Base-by-base conservation (phyloP, 495 filamentous ascomycete species). In the Penicillium desertorum region DNA sequence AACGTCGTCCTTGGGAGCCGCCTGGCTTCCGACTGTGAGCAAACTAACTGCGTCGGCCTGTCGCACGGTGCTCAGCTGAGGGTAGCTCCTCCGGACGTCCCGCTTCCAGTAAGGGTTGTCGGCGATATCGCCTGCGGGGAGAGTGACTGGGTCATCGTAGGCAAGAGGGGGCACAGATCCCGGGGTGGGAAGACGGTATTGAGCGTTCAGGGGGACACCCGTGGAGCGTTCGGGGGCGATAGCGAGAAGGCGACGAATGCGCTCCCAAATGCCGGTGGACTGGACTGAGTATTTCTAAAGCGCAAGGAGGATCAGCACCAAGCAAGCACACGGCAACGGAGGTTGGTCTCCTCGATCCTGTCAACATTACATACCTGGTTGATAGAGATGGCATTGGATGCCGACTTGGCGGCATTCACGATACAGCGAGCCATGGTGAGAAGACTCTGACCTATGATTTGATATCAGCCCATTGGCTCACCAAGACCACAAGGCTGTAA, bases 31-130 rank as follows among this genome's bases (percentile, higher is more conserved):
- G 12, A 98, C 88, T 22, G 80, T 87, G 58, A 98, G 79, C 58
- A 98, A 83, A 5, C 86, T 87, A 20, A 93, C 93, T 23, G 90
- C 86, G 76, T 98, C 88, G 17, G 82, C 86, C 77, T 96, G 94
- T 45, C 76, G 87, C 51, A 98, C 84, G 32, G 88, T 83, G 63
- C 88, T 91, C 45, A 88, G 79, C 54, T 80, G 81, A n/a, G 95
- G 88, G 77, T 98, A 98, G 66, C 80, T 83, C 65, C 95, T 85
- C 47, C 94, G 88, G 51, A 78, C 73, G 64, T 98, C 94, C 54
- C 94, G 91, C 78, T 95, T 95, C 90, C 91, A 98, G 83, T 98
- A 98, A 39, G 94, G 84, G 74, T 98, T 98, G 68, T 96, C 94
- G 63, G 94, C 94, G 60, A 98, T 85, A 72, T 99, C 94, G 54